Evolutionary conservation across 345 rosid species (phyloP).

Genomic region (Rhodamnia argentea): DNA sequence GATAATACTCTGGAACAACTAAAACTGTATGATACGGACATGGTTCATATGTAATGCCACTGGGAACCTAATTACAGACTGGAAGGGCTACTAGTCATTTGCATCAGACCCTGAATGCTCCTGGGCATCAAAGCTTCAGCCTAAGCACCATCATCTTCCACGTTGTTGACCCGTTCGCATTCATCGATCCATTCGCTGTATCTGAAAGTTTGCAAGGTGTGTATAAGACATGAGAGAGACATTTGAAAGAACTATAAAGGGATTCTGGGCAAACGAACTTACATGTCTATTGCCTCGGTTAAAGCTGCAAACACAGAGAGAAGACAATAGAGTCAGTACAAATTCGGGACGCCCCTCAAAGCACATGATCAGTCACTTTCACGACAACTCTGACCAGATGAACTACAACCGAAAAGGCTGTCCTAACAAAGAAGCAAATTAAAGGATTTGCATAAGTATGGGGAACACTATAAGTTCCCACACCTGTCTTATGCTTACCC

Average conservation of each 20-base stretch:
- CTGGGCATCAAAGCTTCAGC: background rate
- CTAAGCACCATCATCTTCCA: slow-evolving; percentile 53
- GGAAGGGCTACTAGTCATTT: background rate
- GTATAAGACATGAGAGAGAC: background rate
- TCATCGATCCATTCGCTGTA: slow-evolving; percentile 99
- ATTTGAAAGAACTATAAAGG: background rate
- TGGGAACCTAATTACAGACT: background rate
- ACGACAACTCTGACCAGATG: background rate
- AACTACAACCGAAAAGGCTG: background rate
- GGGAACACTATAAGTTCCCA: background rate
- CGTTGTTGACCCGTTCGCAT: slow-evolving; percentile 68
- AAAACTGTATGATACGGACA: background rate
- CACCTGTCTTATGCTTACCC: background rate
- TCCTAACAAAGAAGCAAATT: background rate
- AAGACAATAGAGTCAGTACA: background rate
- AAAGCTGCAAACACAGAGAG: slow-evolving; percentile 48
- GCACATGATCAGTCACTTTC: background rate
- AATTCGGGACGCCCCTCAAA: background rate
- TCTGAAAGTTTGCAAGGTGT: slow-evolving; percentile 20
- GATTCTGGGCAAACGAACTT: slow-evolving; percentile 19
- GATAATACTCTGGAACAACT: background rate
- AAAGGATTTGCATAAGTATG: background rate
- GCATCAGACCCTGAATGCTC: background rate
- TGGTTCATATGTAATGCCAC: background rate
- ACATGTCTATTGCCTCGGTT: slow-evolving; percentile 87